These are phyloP conservation scores for Huiozyma sinensis DNA, from an alignment of 805 yeast species.

Conservation along the genomic window DNA sequence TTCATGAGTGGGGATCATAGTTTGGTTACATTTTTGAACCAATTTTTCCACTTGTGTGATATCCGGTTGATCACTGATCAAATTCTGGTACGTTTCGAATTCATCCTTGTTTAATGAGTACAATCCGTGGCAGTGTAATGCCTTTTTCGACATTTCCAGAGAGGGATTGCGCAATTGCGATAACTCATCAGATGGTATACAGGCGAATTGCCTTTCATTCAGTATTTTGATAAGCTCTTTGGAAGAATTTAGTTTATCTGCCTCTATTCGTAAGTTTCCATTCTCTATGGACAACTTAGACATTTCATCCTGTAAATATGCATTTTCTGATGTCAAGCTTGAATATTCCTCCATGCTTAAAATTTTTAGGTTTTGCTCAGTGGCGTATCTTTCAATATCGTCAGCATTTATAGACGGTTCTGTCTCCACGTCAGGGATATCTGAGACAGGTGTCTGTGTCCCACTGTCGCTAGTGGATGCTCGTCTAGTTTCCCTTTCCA, in stretches of 20 bases:
- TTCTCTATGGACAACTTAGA: too few relatives aligned
- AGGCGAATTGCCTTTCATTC: background rate
- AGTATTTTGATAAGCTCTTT: background rate
- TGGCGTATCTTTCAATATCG: slow-evolving; percentile 1
- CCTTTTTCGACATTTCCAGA: background rate
- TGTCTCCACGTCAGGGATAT: background rate
- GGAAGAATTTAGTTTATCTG: background rate
- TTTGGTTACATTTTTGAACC: background rate
- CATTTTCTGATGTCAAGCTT: too few relatives aligned
- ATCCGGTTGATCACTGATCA: background rate
- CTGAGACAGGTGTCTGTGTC: background rate
- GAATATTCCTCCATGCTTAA: background rate
- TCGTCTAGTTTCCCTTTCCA: background rate
- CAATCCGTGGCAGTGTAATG: background rate
- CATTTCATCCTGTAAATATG: too few relatives aligned
- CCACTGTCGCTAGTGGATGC: background rate
- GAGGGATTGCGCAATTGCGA: slow-evolving; percentile 1
- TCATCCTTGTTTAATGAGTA: background rate
- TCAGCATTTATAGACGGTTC: background rate
- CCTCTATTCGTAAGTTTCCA: background rate
- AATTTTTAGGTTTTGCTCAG: slow-evolving; percentile 1
- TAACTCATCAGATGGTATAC: background rate
- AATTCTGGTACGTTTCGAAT: background rate
- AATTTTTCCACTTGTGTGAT: background rate
- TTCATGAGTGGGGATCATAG: slow-evolving; percentile 4